These are phyloP conservation scores for Scheffersomyces illinoinensis DNA, from an alignment of 1,139 yeast genomes.

Conservation along the genomic window DNA sequence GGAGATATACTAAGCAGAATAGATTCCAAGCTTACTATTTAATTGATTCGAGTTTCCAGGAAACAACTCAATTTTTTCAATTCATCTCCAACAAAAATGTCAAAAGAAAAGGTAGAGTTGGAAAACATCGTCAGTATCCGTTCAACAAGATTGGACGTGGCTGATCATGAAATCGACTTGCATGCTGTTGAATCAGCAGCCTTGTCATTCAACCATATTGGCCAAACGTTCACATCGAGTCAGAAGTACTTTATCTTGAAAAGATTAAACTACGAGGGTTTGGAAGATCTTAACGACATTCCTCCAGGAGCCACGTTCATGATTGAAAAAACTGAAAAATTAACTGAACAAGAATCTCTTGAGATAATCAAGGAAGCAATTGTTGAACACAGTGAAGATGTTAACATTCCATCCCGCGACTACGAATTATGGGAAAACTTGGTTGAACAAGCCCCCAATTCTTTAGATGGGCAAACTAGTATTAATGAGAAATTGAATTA, in stretches of 20 bases:
- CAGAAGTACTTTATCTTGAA: constrained; percentile 28
- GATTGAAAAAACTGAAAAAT: constrained; percentile 28
- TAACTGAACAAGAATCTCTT: constrained; percentile 23
- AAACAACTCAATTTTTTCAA: no score
- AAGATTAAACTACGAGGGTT: constrained; percentile 29
- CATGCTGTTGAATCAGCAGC: constrained; percentile 19
- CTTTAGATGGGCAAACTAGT: neutral
- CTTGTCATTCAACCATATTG: constrained; percentile 25
- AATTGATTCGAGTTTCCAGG: neutral
- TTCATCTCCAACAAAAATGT: neutral
- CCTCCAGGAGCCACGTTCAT: constrained; percentile 29
- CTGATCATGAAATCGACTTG: constrained; percentile 9
- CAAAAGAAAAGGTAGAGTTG: neutral
- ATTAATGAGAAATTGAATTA: neutral
- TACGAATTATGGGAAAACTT: constrained; percentile 10
- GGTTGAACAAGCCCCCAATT: neutral
- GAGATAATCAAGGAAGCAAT: constrained; percentile 17
- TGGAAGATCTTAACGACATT: constrained; percentile 24
- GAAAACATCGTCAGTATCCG: neutral
- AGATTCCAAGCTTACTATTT: neutral
- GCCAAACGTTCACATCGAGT: constrained; percentile 20
- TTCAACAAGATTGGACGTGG: constrained; percentile 2
- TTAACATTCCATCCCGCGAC: constrained; percentile 18
- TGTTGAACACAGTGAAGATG: constrained; percentile 20
- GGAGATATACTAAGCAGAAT: neutral